phyloP scores from a whole-genome alignment of 129 eudicot genomes.

The Tanacetum coccineum region DNA sequence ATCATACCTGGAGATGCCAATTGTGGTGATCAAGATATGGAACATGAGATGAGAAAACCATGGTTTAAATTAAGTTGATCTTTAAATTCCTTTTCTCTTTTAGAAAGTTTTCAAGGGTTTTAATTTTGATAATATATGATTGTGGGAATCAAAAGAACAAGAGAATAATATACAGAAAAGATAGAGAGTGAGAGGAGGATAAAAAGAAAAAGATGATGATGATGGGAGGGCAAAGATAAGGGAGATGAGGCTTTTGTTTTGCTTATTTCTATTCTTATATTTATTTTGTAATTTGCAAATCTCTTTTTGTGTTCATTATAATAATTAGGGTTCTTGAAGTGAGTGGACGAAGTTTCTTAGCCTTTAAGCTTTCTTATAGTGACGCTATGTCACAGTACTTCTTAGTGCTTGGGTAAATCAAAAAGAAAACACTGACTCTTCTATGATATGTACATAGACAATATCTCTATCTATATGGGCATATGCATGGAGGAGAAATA shows the following conservation, averaged over 20 bases:
- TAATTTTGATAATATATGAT: slow-evolving; percentile 49
- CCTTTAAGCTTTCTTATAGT: slow-evolving; percentile 58
- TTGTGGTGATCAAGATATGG: slow-evolving; percentile 61
- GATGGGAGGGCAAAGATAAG: slow-evolving; percentile 45
- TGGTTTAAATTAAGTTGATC: slow-evolving; percentile 37
- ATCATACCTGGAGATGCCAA: slow-evolving; percentile 74
- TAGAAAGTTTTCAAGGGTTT: slow-evolving; percentile 44
- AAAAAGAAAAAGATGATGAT: slow-evolving; percentile 37
- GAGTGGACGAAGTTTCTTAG: slow-evolving; percentile 59
- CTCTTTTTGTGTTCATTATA: slow-evolving; percentile 54
- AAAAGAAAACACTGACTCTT: slow-evolving; percentile 31
- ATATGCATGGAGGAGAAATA: slow-evolving; percentile 28
- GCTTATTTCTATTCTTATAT: slow-evolving; percentile 26
- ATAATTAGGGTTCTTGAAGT: slow-evolving; percentile 62
- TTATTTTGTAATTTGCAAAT: slow-evolving; percentile 26
- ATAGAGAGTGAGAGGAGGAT: slow-evolving; percentile 29
- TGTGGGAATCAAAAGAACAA: slow-evolving; percentile 45
- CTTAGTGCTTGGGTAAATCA: slow-evolving; percentile 46
- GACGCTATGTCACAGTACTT: slow-evolving; percentile 27
- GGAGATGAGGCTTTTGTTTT: slow-evolving; percentile 44
- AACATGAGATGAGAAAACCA: slow-evolving; percentile 70
- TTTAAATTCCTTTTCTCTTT: slow-evolving; percentile 38
- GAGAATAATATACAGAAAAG: slow-evolving; percentile 44
- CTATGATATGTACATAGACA: slow-evolving; percentile 15
- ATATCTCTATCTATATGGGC: not conserved